These are phyloP conservation scores for Russula lepida DNA, from an alignment of 768 basidiomycete species.

Conservation along the genomic window DNA sequence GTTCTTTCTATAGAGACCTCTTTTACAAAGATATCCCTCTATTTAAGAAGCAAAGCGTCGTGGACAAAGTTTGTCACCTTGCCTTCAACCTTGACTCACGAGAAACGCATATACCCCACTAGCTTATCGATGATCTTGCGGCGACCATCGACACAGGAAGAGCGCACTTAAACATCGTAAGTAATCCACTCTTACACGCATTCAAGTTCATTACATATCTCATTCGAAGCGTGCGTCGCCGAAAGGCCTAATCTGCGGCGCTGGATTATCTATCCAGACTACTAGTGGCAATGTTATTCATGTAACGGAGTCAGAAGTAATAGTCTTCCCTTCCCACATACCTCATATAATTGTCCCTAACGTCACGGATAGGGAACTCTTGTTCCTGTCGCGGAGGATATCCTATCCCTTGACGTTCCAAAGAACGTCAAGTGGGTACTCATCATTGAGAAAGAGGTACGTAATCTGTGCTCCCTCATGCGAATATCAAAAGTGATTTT, in stretches of 20 bases:
- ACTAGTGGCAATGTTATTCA: slow-evolving; percentile 43
- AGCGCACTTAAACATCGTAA: slow-evolving; percentile 72
- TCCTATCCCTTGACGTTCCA: slow-evolving; percentile 51
- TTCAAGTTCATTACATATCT: not conserved
- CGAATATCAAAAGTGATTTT: not conserved
- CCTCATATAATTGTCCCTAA: not conserved
- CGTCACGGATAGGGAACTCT: slow-evolving; percentile 47
- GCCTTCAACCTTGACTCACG: not conserved
- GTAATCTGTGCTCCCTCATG: not conserved
- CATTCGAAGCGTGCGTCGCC: slow-evolving; percentile 66
- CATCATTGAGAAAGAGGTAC: slow-evolving; percentile 89
- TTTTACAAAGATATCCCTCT: slow-evolving; percentile 79
- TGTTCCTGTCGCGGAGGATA: slow-evolving; percentile 70
- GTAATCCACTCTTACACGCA: slow-evolving; percentile 20
- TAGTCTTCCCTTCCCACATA: not conserved
- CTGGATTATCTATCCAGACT: slow-evolving; percentile 50
- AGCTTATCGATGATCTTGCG: slow-evolving; percentile 88
- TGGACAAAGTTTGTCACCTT: slow-evolving; percentile 53
- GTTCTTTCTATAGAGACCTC: slow-evolving; percentile 50
- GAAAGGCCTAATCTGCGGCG: slow-evolving; percentile 80
- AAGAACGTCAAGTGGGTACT: slow-evolving; percentile 65
- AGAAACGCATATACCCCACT: not conserved
- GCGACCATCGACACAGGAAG: slow-evolving; percentile 70
- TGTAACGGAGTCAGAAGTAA: slow-evolving; percentile 53
- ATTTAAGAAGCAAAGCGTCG: slow-evolving; percentile 69